These are phyloP conservation scores for Russula foetens DNA, from an alignment of 768 basidiomycete genomes.

Conservation along the genomic window DNA sequence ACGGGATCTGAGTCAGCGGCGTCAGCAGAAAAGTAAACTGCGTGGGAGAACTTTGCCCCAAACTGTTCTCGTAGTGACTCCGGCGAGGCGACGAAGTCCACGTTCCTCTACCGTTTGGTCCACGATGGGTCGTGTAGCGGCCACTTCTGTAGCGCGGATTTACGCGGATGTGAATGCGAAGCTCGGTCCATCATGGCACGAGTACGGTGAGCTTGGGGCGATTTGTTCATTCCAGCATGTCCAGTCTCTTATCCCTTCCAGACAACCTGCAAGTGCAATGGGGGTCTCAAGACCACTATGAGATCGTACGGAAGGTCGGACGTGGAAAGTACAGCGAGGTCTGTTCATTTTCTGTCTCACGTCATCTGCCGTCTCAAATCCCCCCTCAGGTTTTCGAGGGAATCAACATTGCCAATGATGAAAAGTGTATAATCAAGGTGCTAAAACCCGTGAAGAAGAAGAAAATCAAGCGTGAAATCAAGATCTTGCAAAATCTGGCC, in stretches of 20 bases:
- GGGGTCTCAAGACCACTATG: constrained; percentile 96
- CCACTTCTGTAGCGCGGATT: constrained; percentile 77
- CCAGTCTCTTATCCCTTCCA: constrained; percentile 27
- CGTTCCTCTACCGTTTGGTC: constrained; percentile 5
- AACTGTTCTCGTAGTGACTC: background rate
- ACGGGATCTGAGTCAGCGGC: background rate
- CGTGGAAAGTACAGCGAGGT: constrained; percentile 95
- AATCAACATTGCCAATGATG: constrained; percentile 81
- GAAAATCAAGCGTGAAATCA: constrained; percentile 99
- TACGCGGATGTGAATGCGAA: constrained; percentile 85
- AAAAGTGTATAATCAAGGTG: constrained; percentile 98
- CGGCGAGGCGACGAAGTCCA: background rate
- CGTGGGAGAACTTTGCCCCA: constrained; percentile 9
- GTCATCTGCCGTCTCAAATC: background rate
- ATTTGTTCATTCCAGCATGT: background rate
- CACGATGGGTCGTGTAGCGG: constrained; percentile 60
- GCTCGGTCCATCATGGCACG: constrained; percentile 87
- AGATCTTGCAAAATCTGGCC: constrained; percentile 93
- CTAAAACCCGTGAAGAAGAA: constrained; percentile 99
- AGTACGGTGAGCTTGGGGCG: constrained; percentile 63
- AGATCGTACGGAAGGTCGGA: constrained; percentile 94
- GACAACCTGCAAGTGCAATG: constrained; percentile 97
- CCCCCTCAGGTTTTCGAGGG: constrained; percentile 80
- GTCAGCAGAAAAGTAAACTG: background rate
- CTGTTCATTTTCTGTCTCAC: constrained; percentile 19